phyloP scores from a whole-genome alignment of 805 yeast genomes.

The Metschnikowia orientalis region DNA sequence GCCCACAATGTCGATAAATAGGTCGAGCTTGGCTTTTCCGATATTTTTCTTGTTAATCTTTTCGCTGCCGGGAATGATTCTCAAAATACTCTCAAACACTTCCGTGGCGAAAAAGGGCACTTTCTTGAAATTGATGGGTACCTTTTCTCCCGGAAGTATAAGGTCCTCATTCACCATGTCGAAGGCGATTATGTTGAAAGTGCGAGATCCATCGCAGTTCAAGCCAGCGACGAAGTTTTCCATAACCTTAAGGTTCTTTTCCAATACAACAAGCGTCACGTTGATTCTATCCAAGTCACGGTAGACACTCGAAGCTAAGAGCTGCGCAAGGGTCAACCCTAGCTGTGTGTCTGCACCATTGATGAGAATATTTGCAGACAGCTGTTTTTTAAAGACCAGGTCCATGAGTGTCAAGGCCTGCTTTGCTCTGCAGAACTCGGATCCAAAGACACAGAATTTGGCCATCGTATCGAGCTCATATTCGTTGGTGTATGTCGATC shows the following conservation, averaged over 20 bases:
- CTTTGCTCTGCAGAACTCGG: conserved; percentile 35
- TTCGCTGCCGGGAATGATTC: conserved; percentile 19
- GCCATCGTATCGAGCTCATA: conserved; percentile 28
- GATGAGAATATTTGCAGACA: conserved; percentile 30
- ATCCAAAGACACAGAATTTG: conserved; percentile 30
- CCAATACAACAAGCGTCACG: conserved; percentile 29
- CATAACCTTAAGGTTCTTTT: conserved; percentile 19
- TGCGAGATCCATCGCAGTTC: conserved; percentile 18
- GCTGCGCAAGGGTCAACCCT: conserved; percentile 34
- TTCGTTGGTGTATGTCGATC: conserved; percentile 6
- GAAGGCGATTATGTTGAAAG: conserved; percentile 27
- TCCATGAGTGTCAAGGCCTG: conserved; percentile 30
- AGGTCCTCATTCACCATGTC: conserved; percentile 34
- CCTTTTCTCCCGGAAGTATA: conserved; percentile 31
- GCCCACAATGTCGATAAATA: conserved; percentile 39
- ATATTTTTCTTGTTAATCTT: conserved; percentile 20
- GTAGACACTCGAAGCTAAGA: conserved; percentile 28
- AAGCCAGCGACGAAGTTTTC: conserved; percentile 18
- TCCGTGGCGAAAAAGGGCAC: conserved; percentile 37
- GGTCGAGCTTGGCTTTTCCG: conserved; percentile 29
- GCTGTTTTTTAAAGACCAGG: conserved; percentile 9
- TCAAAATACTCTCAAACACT: conserved; percentile 30
- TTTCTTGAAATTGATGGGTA: conserved; percentile 34
- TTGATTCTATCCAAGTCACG: conserved; percentile 22
- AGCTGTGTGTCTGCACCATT: conserved; percentile 42